A percentile compares a stretch with the other conserved stretches of the same genome.
Conservation (phyloP, 345 rosid species). For the Balakata baccata region DNA sequence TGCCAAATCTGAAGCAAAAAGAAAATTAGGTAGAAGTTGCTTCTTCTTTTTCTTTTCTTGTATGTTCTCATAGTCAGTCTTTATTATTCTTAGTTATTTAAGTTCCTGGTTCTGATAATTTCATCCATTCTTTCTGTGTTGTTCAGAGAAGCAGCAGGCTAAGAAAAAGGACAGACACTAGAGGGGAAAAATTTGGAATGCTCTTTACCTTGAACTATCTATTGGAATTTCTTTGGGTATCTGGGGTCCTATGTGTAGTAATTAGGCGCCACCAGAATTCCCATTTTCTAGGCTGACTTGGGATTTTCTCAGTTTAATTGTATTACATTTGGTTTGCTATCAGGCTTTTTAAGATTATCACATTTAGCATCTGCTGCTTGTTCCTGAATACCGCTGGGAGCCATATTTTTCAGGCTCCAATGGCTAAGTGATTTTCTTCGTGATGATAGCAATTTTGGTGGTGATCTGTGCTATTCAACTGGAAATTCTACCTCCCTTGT, state of each 20-base stretch:
- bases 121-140: not conserved
- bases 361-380: not conserved
- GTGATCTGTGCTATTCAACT: not conserved
- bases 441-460: not conserved
- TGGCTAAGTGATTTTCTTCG: not conserved
- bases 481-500: no score
- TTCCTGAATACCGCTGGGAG: not conserved
- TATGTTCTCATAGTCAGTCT: not conserved
- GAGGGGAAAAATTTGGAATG: slow-evolving; percentile 2
- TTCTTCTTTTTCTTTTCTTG: not conserved
- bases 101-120: not conserved
- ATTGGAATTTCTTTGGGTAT: not conserved
- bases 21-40: slow-evolving; percentile 34
- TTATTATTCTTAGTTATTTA: not conserved
- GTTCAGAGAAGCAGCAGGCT: slow-evolving; percentile 38
- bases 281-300: not conserved
- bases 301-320: not conserved
- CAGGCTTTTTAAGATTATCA: not conserved
- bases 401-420: not conserved
- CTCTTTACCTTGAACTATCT: not conserved
- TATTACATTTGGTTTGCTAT: not conserved
- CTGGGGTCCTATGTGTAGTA: not conserved
- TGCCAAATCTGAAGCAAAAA: slow-evolving; percentile 57
- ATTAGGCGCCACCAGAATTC: not conserved
- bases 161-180: slow-evolving; percentile 24